Evolutionary conservation across 163 green algal species (phyloP), one percentile per base, ranked within the genome.

Genomic region (Chlamydomonas reinhardtii): DNA sequence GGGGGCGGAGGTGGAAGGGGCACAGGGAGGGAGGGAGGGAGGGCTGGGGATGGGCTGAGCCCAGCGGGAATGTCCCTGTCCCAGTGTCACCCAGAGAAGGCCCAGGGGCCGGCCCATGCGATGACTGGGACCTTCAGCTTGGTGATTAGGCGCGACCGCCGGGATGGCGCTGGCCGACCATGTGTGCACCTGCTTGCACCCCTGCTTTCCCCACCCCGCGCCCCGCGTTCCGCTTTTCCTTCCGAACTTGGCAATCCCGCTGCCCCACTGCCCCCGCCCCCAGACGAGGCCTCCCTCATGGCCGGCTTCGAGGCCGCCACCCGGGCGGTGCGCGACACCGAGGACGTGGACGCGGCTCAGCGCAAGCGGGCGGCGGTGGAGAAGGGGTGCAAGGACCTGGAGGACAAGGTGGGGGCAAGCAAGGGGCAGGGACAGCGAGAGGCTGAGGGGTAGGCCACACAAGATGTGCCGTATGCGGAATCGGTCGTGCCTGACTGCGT

Each of bases 401-500:
- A 91, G 48, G 86, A 85, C 25, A 91, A 88, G 88, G 84, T 88
- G 66, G 27, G 74, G 6, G n/a, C n/a, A n/a, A n/a, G n/a, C n/a
- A 4, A 22, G 6, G 69, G 39, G 70, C 34, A 32, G 61, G 61
- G 61, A 48, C 19, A 32, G 19, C 20, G 61, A 14, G 20, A 12
- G 56, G 20, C 4, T 2, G 59, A 66, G 59, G 59, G 24, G 22
- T 4, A 66, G 59, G 59, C 20, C 39, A 8, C 8, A 48, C 39
- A n/a, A n/a, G n/a, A n/a, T n/a, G n/a, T n/a, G n/a, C n/a, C n/a
- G n/a, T n/a, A n/a, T n/a, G n/a, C n/a, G n/a, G n/a, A n/a, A n/a
- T n/a, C n/a, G n/a, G n/a, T n/a, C n/a, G n/a, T n/a, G n/a, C n/a
- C n/a, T n/a, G n/a, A n/a, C n/a, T n/a, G n/a, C n/a, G n/a, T n/a